Base-by-base conservation (phyloP, 208 protist species). In the Acanthamoeba rhysodes region DNA sequence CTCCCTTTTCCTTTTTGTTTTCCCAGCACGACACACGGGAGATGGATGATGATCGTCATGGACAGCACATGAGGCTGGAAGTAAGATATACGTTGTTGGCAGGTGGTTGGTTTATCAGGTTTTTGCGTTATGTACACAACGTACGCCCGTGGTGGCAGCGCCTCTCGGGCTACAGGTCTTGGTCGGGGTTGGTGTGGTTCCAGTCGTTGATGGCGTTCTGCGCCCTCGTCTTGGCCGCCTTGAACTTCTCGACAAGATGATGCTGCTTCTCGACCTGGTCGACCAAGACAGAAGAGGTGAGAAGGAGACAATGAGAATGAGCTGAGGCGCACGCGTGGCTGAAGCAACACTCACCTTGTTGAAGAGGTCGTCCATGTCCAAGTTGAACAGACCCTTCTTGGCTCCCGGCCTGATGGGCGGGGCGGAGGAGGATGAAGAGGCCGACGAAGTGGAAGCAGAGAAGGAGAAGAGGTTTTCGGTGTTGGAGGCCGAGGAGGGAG, bases 371-470 rank as follows among this genome's bases (percentile, higher is more conserved):
- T 78, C 70, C 70, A 78, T 78, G 62, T 68, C 62, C 62, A 68
- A n/a, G 37, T 78, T 78, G 70, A 78, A 78, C 22, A 78, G 70
- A 20, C 70, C 70, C 20, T 78, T 78, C 70, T 78, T 78, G 70
- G 70, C 70, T 22, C 29, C 29, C 70, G n/a, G 70, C 70, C 48
- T 78, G 62, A 22, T 20, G 8, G 62, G 4, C 62, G 62, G 22
- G 2, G 70, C 12, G 9, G 70, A 34, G 18, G 70, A 78, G 6
- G n/a, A 48, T 10, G 70, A 50, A 8, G 70, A 4, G n/a, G 70
- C 24, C 16, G 70, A 78, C 9, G 70, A 78, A 45, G 34, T 45
- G 14, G 70, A 50, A 48, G 70, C 37, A 22, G 70, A 78, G n/a
- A 78, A 78, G 34, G 70, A 78, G 32, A 78, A 78, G 29, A 78